These are phyloP conservation scores for Hanseniaspora gamundiae DNA, from an alignment of 1,139 yeast species.

Conservation along the genomic window DNA sequence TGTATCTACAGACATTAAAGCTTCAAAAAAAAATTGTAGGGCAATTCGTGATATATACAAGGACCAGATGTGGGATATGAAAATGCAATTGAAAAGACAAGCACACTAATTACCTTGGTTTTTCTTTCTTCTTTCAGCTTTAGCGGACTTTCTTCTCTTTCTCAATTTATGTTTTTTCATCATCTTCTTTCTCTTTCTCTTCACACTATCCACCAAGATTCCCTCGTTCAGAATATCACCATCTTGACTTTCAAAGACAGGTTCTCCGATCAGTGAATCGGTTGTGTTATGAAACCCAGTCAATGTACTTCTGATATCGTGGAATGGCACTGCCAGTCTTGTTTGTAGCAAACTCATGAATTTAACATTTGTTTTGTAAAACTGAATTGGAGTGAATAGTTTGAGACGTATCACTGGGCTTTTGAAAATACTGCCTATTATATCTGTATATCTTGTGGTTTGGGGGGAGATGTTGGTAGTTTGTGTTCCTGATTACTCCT, in stretches of 20 bases:
- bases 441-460: not conserved
- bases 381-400: not conserved
- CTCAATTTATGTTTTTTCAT: conserved; percentile 65
- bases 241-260: not conserved
- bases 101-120: conserved; percentile 19
- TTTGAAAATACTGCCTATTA: not conserved
- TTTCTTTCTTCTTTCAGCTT: conserved; percentile 24
- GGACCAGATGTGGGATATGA: not conserved
- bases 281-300: conserved; percentile 25
- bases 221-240: conserved; percentile 1
- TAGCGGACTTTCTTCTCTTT: conserved; percentile 48
- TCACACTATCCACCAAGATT: conserved; percentile 39
- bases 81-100: not conserved
- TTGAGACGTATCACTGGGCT: not conserved
- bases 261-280: not conserved
- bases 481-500: no score
- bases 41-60: no score
- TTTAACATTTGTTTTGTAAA: not conserved
- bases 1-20: no score
- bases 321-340: not conserved
- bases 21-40: no score
- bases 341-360: not conserved
- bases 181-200: conserved; percentile 57
- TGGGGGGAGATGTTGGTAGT: no score
- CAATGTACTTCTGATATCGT: not conserved